Percentiles rank a stretch among this genome's conserved stretches.
These are phyloP conservation scores for Komagataella kurtzmanii DNA, from an alignment of 805 yeast genomes.

Conservation along the genomic window DNA sequence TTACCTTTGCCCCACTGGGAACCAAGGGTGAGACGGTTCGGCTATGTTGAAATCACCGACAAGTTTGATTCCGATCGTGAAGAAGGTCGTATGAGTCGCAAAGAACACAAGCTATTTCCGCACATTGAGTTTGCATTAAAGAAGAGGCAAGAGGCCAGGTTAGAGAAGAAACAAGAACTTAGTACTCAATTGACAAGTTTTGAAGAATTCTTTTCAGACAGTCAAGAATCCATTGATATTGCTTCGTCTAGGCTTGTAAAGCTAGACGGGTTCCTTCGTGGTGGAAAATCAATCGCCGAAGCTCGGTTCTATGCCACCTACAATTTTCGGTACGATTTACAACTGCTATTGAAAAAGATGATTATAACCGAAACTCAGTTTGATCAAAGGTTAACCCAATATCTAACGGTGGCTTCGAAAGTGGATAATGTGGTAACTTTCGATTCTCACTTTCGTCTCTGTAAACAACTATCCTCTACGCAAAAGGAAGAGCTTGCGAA, in stretches of 20 bases:
- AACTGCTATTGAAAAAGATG: constrained; percentile 23
- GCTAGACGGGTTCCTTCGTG: constrained; percentile 39
- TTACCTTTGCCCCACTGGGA: constrained; percentile 85
- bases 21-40: constrained; percentile 82
- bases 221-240: constrained; percentile 15
- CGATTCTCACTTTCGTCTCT: constrained; percentile 27
- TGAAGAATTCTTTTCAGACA: constrained; percentile 8
- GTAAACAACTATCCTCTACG: constrained; percentile 21
- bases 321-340: constrained; percentile 29
- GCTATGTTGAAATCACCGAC: constrained; percentile 42
- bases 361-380: constrained; percentile 17
- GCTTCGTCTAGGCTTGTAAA: constrained; percentile 41
- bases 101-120: constrained; percentile 46
- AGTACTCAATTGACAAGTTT: constrained; percentile 15
- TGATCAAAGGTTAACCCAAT: constrained; percentile 13
- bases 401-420: constrained; percentile 21
- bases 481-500: constrained; percentile 15
- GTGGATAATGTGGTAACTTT: constrained; percentile 34
- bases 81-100: constrained; percentile 49
- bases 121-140: constrained; percentile 26
- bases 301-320: constrained; percentile 48
- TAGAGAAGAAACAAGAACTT: constrained; percentile 15
- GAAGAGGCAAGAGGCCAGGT: constrained; percentile 27
- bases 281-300: constrained; percentile 43
- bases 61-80: constrained; percentile 40